Conservation (phyloP, 2,329 filamentous ascomycete genomes). For the Blumeriella jaapii region DNA sequence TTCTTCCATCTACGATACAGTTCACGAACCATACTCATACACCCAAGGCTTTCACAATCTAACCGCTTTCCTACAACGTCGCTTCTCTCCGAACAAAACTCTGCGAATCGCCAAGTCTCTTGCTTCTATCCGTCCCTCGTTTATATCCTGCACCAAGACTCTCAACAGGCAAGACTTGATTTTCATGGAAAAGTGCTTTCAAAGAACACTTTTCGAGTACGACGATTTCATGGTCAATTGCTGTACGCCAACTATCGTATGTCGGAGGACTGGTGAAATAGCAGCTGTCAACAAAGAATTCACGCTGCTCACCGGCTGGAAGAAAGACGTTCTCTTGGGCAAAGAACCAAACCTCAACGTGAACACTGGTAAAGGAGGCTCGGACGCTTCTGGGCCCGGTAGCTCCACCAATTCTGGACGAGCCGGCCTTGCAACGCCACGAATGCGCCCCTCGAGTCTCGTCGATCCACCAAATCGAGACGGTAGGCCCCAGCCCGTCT, state of each 20-base stretch:
- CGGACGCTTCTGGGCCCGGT: conserved; percentile 31
- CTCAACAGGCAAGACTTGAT: conserved; percentile 80
- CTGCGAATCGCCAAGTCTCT: conserved; percentile 78
- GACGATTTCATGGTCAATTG: conserved; percentile 85
- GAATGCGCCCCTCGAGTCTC: conserved; percentile 33
- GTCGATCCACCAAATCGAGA: conserved; percentile 29
- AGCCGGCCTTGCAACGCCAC: conserved; percentile 39
- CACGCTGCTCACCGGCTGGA: conserved; percentile 90
- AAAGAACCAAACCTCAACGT: conserved; percentile 80
- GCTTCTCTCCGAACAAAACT: conserved; percentile 67
- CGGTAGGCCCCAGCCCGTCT: conserved; percentile 62
- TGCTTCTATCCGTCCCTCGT: conserved; percentile 80
- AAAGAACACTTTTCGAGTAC: conserved; percentile 84
- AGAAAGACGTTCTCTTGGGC: conserved; percentile 76
- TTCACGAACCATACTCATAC: conserved; percentile 87
- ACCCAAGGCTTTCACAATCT: conserved; percentile 83
- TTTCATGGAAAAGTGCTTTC: conserved; percentile 96
- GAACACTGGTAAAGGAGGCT: conserved; percentile 44
- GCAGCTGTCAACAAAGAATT: conserved; percentile 95
- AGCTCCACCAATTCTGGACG: conserved; percentile 29
- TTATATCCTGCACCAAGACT: conserved; percentile 86
- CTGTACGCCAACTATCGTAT: conserved; percentile 84
- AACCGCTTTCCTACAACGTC: conserved; percentile 65
- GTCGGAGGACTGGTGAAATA: conserved; percentile 86
- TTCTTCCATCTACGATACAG: conserved; percentile 75